These are phyloP conservation scores for Aspergillus hortae DNA, from an alignment of 2,329 filamentous ascomycete species.

Conservation along the genomic window DNA sequence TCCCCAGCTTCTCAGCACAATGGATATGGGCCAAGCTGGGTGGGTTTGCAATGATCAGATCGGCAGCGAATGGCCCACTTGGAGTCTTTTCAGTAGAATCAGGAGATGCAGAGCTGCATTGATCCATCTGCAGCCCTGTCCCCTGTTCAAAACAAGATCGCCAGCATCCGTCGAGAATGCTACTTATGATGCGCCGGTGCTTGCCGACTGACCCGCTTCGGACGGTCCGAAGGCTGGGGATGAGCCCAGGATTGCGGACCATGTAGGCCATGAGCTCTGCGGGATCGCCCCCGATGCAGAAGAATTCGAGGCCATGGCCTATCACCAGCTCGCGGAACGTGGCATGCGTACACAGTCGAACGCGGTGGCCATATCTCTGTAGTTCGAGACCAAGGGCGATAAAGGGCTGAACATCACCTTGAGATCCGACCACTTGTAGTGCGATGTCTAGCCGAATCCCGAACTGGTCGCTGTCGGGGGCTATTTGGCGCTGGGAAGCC, in stretches of 20 bases:
- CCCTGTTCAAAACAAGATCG: background rate
- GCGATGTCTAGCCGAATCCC: background rate
- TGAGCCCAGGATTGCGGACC: background rate
- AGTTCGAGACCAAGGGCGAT: background rate
- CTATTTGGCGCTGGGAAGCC: background rate
- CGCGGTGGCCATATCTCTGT: background rate
- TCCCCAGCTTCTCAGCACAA: constrained; percentile 1
- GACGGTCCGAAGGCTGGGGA: background rate
- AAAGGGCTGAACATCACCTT: background rate
- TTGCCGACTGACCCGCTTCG: background rate
- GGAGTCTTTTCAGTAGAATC: background rate
- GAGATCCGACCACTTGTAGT: background rate
- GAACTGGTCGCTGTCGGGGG: background rate
- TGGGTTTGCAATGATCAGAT: constrained; percentile 2
- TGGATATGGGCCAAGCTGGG: background rate
- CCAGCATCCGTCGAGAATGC: background rate
- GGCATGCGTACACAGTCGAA: background rate
- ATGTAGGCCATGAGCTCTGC: background rate
- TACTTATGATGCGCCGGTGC: background rate
- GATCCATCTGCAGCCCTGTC: background rate
- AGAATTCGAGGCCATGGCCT: background rate
- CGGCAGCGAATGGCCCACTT: background rate
- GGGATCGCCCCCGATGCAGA: background rate
- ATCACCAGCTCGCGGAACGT: background rate
- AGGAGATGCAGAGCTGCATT: background rate